Conservation (phyloP, 768 basidiomycete genomes). For the Rhizopogon vulgaris region DNA sequence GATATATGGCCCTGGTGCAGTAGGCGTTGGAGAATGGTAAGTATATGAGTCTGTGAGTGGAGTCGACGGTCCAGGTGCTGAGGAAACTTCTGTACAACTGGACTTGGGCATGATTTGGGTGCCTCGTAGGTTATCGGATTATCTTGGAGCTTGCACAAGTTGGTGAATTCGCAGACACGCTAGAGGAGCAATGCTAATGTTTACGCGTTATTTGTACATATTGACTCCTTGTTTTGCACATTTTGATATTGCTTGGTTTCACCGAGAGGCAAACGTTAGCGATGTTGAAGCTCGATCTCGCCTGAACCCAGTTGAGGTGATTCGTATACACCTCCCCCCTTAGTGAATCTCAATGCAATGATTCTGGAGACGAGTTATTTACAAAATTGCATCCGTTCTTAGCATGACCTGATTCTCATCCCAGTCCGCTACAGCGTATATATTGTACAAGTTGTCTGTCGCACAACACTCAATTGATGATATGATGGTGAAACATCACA, state of each 20-base stretch:
- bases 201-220: not conserved
- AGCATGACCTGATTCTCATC: not conserved
- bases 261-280: too few relatives aligned
- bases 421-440: not conserved
- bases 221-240: not conserved
- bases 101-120: not conserved
- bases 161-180: too few relatives aligned
- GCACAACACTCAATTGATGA: too few relatives aligned
- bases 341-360: too few relatives aligned
- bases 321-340: too few relatives aligned
- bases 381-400: not conserved
- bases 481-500: slow-evolving; percentile 5
- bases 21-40: slow-evolving; percentile 68
- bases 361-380: too few relatives aligned
- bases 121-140: not conserved
- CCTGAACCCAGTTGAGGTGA: too few relatives aligned
- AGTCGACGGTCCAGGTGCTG: slow-evolving; percentile 49
- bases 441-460: not conserved
- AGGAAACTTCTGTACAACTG: slow-evolving; percentile 35
- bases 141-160: not conserved
- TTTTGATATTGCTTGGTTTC: too few relatives aligned
- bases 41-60: slow-evolving; percentile 70
- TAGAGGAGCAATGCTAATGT: not conserved
- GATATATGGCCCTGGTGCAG: slow-evolving; percentile 74
- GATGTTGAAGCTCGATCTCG: too few relatives aligned